Percentiles rank a stretch among this genome's conserved stretches.
Conservation (phyloP, 805 yeast species). For the Debaryomyces prosopidis region DNA sequence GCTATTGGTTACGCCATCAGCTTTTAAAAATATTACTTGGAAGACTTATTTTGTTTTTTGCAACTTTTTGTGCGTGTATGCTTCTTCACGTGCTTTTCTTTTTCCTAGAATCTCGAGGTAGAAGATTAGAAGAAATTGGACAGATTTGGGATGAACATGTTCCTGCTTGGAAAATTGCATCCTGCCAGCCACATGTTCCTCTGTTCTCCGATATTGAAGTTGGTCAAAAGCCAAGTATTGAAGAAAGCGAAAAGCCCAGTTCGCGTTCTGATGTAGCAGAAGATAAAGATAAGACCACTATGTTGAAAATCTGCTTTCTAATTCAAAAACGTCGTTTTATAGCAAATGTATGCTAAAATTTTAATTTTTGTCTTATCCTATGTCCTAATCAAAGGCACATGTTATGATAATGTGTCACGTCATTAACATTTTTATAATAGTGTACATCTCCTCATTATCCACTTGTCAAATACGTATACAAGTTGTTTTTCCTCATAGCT, state of each 20-base stretch:
- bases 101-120: conserved; percentile 63
- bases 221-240: conserved; percentile 31
- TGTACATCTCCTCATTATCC: too few relatives aligned
- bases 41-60: conserved; percentile 55
- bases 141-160: conserved; percentile 43
- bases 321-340: too few relatives aligned
- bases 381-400: too few relatives aligned
- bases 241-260: conserved; percentile 2
- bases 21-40: conserved; percentile 54
- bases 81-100: conserved; percentile 47
- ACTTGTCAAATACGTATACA: too few relatives aligned
- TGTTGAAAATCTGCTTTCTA: conserved; percentile 6
- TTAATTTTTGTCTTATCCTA: too few relatives aligned
- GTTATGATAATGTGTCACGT: too few relatives aligned
- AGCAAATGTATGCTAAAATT: too few relatives aligned
- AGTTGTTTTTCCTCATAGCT: too few relatives aligned
- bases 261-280: background rate
- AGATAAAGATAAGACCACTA: background rate
- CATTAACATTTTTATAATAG: too few relatives aligned
- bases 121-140: conserved; percentile 56
- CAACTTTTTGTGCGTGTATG: conserved; percentile 49
- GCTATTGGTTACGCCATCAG: conserved; percentile 58
- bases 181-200: conserved; percentile 41
- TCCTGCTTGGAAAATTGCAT: conserved; percentile 41
- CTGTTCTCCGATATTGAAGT: conserved; percentile 39